Evolutionary conservation across 441 rosid genomes (phyloP).

Genomic region (Erysimum pusillum): DNA sequence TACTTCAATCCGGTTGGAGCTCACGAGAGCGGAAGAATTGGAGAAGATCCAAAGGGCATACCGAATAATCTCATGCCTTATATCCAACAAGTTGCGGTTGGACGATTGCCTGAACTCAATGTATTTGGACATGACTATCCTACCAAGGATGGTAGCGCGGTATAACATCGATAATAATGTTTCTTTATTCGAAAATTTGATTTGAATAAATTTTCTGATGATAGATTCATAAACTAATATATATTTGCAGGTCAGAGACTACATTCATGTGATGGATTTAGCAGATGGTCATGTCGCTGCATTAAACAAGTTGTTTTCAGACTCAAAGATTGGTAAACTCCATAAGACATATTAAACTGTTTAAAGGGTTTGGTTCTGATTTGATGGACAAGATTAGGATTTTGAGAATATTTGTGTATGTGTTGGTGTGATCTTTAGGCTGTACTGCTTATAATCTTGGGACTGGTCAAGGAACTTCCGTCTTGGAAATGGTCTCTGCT

Average conservation of each 20-base stretch:
- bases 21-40: conserved; percentile 77
- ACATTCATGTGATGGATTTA: conserved; percentile 81
- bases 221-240: conserved; percentile 7
- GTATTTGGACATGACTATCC: conserved; percentile 79
- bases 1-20: conserved; percentile 83
- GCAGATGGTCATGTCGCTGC: conserved; percentile 85
- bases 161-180: conserved; percentile 43
- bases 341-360: neutral
- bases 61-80: conserved; percentile 84
- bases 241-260: conserved; percentile 67
- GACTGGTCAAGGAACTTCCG: conserved; percentile 73
- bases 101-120: conserved; percentile 72
- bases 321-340: conserved; percentile 60
- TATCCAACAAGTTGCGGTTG: conserved; percentile 81
- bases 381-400: conserved; percentile 1
- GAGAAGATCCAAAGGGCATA: conserved; percentile 83
- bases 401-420: neutral
- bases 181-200: neutral
- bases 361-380: neutral
- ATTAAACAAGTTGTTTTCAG: conserved; percentile 58
- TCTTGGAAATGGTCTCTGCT: conserved; percentile 78
- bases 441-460: conserved; percentile 77
- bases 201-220: neutral
- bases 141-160: conserved; percentile 75
- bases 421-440: conserved; percentile 49